Evolutionary conservation across 176 grass and related monocot species (phyloP), one percentile per base, ranked within the genome.

Genomic region (Aegilops sharonensis): DNA sequence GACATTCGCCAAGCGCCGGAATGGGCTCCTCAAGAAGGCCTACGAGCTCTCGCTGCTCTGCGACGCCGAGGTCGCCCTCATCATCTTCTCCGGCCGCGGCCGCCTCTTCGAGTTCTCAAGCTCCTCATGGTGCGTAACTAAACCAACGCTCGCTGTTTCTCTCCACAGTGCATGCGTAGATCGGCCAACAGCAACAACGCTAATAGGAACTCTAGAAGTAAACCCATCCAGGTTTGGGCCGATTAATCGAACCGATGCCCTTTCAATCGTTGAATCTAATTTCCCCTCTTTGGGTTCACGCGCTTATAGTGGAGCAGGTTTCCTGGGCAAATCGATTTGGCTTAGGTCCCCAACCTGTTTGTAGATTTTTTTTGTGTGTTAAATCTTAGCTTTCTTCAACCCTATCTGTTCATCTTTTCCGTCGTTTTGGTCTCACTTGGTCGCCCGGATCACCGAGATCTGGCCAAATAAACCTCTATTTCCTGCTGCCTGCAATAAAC

Each of bases 71-170:
- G 87, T 97, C 57, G 92, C 91, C 32, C 91, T 97, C 85, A 91
- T 97, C 87, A 89, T 97, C 91, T 97, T 97, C 89, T 97, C 95
- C 87, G 89, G 86, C 88, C 91, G 93, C 42, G 95, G 95, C 81
- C 90, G 92, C 78, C 91, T 98, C 85, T 98, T 91, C 50, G 95
- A 98, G 91, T 98, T 92, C 89, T 98, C 87, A 75, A 98, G 95
- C 83, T 90, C 77, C 6, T 82, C 86, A 43, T 90, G 93, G 93
- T 95, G 77, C 30, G 64, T 29, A 8, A 52, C 48, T 52, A 52
- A 52, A 52, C 48, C 5, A 45, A 2, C 18, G 10, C 42, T 23
- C 6, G 43, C 6, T 75, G 8, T 24, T 29, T 25, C 45, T 75
- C 24, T 36, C 66, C 66, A 9, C 7, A 15, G 42, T 30, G 72